Evolutionary conservation across 2,329 filamentous ascomycete genomes (phyloP).

Genomic region (Xylaria hypoxylon): DNA sequence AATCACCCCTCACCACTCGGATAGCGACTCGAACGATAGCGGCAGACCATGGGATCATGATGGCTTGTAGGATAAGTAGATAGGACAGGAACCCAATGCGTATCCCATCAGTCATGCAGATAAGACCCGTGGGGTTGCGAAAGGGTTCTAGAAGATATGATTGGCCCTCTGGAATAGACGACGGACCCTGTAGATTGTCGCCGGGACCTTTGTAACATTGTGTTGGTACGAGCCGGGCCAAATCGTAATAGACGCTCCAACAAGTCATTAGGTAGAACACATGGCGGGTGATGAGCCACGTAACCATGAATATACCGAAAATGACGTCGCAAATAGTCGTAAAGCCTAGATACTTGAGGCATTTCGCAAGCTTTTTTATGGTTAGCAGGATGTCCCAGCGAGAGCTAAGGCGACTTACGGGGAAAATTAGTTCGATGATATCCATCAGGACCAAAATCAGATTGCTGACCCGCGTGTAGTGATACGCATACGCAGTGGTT

Average conservation of each 20-base stretch:
- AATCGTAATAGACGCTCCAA: conserved; percentile 80
- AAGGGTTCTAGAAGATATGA: conserved; percentile 79
- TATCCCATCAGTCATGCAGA: conserved; percentile 83
- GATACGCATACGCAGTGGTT: conserved; percentile 83
- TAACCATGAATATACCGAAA: conserved; percentile 85
- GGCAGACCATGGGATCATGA: conserved; percentile 86
- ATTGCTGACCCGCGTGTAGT: conserved; percentile 86
- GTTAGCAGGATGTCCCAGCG: conserved; percentile 16
- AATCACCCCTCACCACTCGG: conserved; percentile 77
- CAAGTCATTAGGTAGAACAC: conserved; percentile 80
- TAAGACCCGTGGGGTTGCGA: conserved; percentile 73
- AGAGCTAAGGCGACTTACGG: conserved; percentile 66
- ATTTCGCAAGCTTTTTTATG: conserved; percentile 78
- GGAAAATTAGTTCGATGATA: conserved; percentile 85
- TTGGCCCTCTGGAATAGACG: conserved; percentile 61
- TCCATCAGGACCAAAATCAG: conserved; percentile 93
- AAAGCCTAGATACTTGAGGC: conserved; percentile 87
- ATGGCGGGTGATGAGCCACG: conserved; percentile 86
- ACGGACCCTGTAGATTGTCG: conserved; percentile 64
- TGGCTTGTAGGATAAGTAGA: conserved; percentile 80
- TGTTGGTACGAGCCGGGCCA: conserved; percentile 69
- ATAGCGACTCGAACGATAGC: conserved; percentile 86
- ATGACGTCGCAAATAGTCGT: conserved; percentile 80
- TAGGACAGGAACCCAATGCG: conserved; percentile 80
- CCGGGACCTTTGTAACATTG: conserved; percentile 78